These are phyloP conservation scores for Larix kaempferi DNA, from an alignment of 75 land plant genomes.

Conservation along the genomic window DNA sequence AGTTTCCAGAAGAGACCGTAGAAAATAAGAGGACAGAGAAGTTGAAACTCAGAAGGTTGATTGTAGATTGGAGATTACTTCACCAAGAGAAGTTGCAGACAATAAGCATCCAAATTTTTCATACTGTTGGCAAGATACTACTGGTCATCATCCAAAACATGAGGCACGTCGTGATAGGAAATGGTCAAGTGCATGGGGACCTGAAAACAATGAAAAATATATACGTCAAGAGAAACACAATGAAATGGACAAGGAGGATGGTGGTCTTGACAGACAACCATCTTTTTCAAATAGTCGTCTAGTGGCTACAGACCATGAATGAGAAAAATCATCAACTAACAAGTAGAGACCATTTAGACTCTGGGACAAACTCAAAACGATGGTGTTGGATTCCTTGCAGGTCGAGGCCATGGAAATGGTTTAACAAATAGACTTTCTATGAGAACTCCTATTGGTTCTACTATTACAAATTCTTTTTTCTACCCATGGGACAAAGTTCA, in stretches of 20 bases:
- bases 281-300: constrained; percentile 17
- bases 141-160: constrained; percentile 42
- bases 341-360: constrained; percentile 73
- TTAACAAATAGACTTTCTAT: constrained; percentile 13
- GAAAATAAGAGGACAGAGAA: constrained; percentile 67
- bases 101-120: constrained; percentile 30
- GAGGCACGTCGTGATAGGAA: constrained; percentile 80
- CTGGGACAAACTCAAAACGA: constrained; percentile 60
- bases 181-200: constrained; percentile 97
- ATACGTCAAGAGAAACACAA: constrained; percentile 59
- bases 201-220: constrained; percentile 90
- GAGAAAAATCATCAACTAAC: constrained; percentile 49
- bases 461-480: constrained; percentile 27
- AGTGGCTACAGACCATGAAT: constrained; percentile 49
- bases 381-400: constrained; percentile 74
- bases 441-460: constrained; percentile 47
- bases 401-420: constrained; percentile 68
- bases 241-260: constrained; percentile 76
- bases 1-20: constrained; percentile 68
- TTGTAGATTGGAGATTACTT: constrained; percentile 46
- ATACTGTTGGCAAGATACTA: constrained; percentile 67
- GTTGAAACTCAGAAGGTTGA: constrained; percentile 29
- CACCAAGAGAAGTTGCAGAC: constrained; percentile 49
- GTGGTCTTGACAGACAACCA: constrained; percentile 39
- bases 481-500: constrained; percentile 95